These are phyloP conservation scores for Arachnopeziza araneosa DNA, from an alignment of 2,329 filamentous ascomycete species.

Conservation along the genomic window DNA sequence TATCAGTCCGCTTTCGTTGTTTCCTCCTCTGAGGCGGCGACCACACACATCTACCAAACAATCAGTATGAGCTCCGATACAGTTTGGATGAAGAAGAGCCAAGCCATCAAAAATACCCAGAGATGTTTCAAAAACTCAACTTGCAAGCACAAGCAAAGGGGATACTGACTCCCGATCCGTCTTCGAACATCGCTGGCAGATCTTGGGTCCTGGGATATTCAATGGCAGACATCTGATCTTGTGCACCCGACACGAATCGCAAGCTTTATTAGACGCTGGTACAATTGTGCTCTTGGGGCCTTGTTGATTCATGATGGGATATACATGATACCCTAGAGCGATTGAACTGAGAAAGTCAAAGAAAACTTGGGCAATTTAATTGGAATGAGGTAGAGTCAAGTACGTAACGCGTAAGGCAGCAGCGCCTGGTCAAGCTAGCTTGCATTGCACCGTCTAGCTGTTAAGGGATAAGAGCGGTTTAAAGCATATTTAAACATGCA, in stretches of 20 bases:
- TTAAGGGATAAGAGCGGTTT: too few species aligned
- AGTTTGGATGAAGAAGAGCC: neutral
- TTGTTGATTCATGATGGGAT: conserved; percentile 5
- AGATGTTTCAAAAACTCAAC: neutral
- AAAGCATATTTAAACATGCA: too few species aligned
- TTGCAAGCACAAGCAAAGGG: neutral
- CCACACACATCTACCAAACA: conserved; percentile 27
- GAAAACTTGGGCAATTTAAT: too few species aligned
- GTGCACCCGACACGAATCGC: conserved; percentile 33
- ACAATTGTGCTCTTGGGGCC: conserved; percentile 6
- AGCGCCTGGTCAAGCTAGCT: too few species aligned
- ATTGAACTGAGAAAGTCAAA: neutral
- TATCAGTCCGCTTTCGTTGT: conserved; percentile 37
- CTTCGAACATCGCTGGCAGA: conserved; percentile 33
- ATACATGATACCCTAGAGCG: neutral
- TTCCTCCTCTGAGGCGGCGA: conserved; percentile 33
- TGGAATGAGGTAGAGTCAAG: too few species aligned
- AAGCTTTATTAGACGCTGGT: conserved; percentile 29
- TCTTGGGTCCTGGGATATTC: conserved; percentile 11
- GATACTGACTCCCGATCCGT: conserved; percentile 21
- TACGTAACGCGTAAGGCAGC: too few species aligned
- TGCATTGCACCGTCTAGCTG: too few species aligned
- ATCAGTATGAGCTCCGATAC: neutral
- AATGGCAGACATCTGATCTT: conserved; percentile 36
- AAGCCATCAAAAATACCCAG: neutral